Conservation (phyloP, 2,329 filamentous ascomycete genomes). For the Aureobasidium melanogenum region DNA sequence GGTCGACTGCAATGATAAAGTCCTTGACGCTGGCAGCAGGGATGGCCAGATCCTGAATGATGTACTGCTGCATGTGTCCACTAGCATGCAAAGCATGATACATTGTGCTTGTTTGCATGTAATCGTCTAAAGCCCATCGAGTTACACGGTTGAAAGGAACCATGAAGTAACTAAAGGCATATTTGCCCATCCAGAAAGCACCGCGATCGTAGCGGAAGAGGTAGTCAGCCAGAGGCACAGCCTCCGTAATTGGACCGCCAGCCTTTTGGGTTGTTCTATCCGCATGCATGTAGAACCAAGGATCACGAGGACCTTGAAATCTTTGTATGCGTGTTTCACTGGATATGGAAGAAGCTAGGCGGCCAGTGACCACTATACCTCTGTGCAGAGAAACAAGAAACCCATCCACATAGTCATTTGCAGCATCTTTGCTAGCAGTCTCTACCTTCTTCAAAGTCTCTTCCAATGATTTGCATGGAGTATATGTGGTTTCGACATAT, state of each 20-base stretch:
- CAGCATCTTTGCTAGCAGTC: constrained; percentile 27
- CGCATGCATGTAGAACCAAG: constrained; percentile 38
- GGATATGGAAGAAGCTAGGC: constrained; percentile 27
- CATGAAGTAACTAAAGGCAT: constrained; percentile 53
- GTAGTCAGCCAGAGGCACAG: constrained; percentile 56
- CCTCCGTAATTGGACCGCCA: constrained; percentile 32
- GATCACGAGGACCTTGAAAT: constrained; percentile 37
- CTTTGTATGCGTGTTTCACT: constrained; percentile 16
- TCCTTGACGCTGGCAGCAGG: constrained; percentile 33
- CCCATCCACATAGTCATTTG: constrained; percentile 41
- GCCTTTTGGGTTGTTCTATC: neutral
- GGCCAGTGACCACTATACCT: constrained; percentile 37
- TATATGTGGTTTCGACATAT: constrained; percentile 42
- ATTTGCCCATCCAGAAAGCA: constrained; percentile 57
- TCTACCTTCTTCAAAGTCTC: constrained; percentile 34
- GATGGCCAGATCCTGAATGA: constrained; percentile 55
- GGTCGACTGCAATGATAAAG: constrained; percentile 35
- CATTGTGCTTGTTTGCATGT: constrained; percentile 56
- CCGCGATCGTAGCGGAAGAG: constrained; percentile 64
- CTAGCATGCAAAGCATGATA: constrained; percentile 57
- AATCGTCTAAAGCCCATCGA: constrained; percentile 51
- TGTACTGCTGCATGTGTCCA: constrained; percentile 49
- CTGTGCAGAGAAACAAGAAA: constrained; percentile 37
- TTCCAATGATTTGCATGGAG: constrained; percentile 31
- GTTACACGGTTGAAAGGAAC: constrained; percentile 57